phyloP scores from a whole-genome alignment of 169 alveolate species.

The Cryptosporidium andersoni region DNA sequence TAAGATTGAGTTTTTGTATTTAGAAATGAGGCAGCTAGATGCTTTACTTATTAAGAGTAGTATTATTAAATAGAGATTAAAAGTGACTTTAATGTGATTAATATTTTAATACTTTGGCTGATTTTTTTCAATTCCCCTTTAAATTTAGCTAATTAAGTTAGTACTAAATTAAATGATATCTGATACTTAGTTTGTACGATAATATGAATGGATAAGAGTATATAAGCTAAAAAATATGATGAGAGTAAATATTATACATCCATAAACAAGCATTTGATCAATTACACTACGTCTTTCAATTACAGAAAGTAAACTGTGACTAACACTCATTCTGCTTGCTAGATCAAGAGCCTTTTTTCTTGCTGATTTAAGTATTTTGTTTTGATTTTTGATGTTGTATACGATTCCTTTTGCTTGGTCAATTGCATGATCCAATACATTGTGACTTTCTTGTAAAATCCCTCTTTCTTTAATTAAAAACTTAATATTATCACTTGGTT shows the following conservation, averaged over 20 bases:
- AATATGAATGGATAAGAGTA: constrained; percentile 30
- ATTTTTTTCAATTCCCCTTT: no score
- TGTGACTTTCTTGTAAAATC: constrained; percentile 63
- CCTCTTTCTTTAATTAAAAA: constrained; percentile 31
- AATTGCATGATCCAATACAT: constrained; percentile 51
- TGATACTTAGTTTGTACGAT: neutral
- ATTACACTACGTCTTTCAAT: constrained; percentile 54
- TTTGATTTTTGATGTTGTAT: constrained; percentile 35
- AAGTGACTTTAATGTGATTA: no score
- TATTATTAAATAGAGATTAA: no score
- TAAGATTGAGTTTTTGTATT: no score
- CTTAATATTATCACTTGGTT: constrained; percentile 2
- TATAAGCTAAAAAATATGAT: constrained; percentile 22
- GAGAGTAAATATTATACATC: constrained; percentile 37
- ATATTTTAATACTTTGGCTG: no score
- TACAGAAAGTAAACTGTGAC: constrained; percentile 33
- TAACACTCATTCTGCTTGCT: constrained; percentile 57
- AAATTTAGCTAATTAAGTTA: no score
- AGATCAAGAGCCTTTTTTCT: constrained; percentile 52
- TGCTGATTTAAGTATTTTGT: constrained; percentile 53
- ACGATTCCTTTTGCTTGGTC: constrained; percentile 66
- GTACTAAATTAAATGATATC: neutral
- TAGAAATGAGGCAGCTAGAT: no score
- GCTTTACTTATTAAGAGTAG: no score
- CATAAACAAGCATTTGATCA: constrained; percentile 56